A percentile compares a stretch with the other conserved stretches of the same genome.
Conservation (phyloP, 352 stramenopile genomes). For the Globisporangium okanoganense region DNA sequence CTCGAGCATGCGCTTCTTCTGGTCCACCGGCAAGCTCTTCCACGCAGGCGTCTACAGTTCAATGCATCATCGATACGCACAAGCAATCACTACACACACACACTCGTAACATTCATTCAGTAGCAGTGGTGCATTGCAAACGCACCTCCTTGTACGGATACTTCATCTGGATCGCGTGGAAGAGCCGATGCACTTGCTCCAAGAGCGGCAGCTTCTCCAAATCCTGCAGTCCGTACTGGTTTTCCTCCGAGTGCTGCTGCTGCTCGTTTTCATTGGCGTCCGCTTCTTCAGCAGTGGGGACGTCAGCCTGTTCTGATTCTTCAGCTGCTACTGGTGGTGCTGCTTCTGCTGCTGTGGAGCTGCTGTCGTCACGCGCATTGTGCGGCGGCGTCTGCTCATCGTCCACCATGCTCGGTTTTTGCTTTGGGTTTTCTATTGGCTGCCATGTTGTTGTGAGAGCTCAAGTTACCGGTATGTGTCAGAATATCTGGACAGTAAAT, state of each 20-base stretch:
- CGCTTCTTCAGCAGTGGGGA: not conserved
- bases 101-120: not conserved
- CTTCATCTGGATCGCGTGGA: slow-evolving; percentile 76
- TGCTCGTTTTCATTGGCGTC: not conserved
- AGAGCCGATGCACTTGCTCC: slow-evolving; percentile 81
- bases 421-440: no score
- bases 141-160: slow-evolving; percentile 82
- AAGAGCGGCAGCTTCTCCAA: slow-evolving; percentile 66
- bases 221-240: slow-evolving; percentile 69
- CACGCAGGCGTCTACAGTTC: slow-evolving; percentile 64
- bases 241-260: slow-evolving; percentile 24
- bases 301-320: not conserved
- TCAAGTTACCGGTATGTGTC: no score
- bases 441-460: no score
- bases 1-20: slow-evolving; percentile 77
- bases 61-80: not conserved
- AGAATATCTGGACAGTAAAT: no score
- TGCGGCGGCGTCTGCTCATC: not conserved
- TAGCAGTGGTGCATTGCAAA: not conserved
- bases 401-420: no score
- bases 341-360: not conserved
- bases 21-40: slow-evolving; percentile 66
- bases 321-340: not conserved
- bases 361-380: not conserved
- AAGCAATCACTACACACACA: not conserved